Evolutionary conservation across 1,284 basidiomycete genomes (phyloP).

Genomic region (Stygiomarasmius scandens): DNA sequence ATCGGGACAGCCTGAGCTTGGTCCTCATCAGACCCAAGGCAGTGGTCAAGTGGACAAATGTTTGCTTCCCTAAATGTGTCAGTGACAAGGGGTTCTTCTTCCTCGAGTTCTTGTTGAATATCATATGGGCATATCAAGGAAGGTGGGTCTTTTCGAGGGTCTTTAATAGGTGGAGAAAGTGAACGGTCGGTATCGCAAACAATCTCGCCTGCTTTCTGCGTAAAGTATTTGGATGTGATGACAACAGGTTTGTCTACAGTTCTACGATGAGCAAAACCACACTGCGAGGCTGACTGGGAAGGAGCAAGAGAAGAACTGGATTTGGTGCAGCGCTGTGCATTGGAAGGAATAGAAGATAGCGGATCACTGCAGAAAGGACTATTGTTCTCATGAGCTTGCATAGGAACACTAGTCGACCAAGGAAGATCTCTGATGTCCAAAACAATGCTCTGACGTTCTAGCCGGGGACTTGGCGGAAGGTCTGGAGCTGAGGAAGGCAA

Average conservation of each 20-base stretch:
- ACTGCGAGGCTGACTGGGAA: constrained; percentile 57
- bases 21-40: too few relatives aligned
- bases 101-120: too few relatives aligned
- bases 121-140: background rate
- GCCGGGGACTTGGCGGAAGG: constrained; percentile 15
- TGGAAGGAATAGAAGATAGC: background rate
- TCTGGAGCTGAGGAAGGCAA: constrained; percentile 22
- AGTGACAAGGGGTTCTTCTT: too few relatives aligned
- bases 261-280: constrained; percentile 19
- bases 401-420: background rate
- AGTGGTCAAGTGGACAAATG: too few relatives aligned
- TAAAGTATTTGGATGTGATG: constrained; percentile 9
- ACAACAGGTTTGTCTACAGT: background rate
- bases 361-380: background rate
- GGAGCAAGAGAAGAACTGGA: constrained; percentile 46
- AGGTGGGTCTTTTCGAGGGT: background rate
- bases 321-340: constrained; percentile 13
- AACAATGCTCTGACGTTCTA: constrained; percentile 9
- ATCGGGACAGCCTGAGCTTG: too few relatives aligned
- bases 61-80: too few relatives aligned
- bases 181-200: background rate
- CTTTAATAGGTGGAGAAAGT: background rate
- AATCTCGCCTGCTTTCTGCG: background rate
- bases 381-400: background rate
- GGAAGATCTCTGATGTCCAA: constrained; percentile 8